These are phyloP conservation scores for Globisporangium camurandrum DNA, from an alignment of 352 stramenopile species.

Conservation along the genomic window DNA sequence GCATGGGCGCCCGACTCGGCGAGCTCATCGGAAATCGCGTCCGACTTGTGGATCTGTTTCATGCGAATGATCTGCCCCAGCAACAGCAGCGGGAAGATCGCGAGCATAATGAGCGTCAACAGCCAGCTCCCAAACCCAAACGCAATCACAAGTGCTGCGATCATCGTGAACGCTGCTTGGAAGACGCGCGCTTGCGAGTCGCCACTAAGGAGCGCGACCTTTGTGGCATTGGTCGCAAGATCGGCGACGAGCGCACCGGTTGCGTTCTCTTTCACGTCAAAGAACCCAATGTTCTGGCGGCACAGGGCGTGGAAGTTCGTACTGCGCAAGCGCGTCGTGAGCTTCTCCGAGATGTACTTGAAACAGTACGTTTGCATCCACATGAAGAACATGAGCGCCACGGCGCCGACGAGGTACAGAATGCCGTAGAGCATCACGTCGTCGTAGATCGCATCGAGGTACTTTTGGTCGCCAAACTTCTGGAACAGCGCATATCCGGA, in stretches of 20 bases:
- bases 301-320: constrained; percentile 52
- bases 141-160: constrained; percentile 42
- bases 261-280: neutral
- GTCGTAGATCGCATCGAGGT: constrained; percentile 4
- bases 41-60: no score
- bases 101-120: constrained; percentile 41
- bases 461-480: constrained; percentile 33
- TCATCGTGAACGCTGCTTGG: constrained; percentile 52
- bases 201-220: constrained; percentile 62
- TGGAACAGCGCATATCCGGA: constrained; percentile 39
- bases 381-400: no score
- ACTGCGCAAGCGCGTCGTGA: constrained; percentile 38
- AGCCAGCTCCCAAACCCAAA: constrained; percentile 44
- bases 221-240: neutral
- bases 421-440: constrained; percentile 25
- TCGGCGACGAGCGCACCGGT: neutral
- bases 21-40: constrained; percentile 24
- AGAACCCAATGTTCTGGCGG: neutral
- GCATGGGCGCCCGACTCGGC: constrained; percentile 32
- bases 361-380: constrained; percentile 53
- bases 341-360: constrained; percentile 30
- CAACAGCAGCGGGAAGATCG: constrained; percentile 22
- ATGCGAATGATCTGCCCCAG: no score
- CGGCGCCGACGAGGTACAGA: constrained; percentile 28
- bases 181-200: no score